These are phyloP conservation scores for Colletotrichum horii DNA, from an alignment of 2,329 filamentous ascomycete genomes.

Conservation along the genomic window DNA sequence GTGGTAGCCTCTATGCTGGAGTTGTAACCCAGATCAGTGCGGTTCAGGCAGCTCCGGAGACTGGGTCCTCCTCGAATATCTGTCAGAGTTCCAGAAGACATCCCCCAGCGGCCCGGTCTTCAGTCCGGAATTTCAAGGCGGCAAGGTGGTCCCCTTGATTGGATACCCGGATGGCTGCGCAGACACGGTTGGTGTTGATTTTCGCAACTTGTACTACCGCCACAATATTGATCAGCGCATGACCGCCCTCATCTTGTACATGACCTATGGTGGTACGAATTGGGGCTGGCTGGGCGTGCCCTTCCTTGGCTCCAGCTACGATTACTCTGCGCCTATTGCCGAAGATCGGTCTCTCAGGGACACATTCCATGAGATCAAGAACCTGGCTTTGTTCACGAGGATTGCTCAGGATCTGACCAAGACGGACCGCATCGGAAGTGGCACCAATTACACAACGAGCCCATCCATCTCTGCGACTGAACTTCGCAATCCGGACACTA, in stretches of 20 bases:
- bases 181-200: not conserved
- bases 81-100: slow-evolving; percentile 27
- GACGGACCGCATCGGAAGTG: not conserved
- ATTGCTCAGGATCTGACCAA: not conserved
- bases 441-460: not conserved
- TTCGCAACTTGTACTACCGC: not conserved
- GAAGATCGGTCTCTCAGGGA: not conserved
- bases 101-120: not conserved
- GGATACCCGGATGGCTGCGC: not conserved
- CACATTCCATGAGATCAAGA: not conserved
- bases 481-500: not conserved
- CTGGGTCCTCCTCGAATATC: slow-evolving; percentile 31
- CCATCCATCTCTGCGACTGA: not conserved
- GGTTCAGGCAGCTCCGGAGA: not conserved
- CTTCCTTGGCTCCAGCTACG: not conserved
- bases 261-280: not conserved
- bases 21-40: not conserved
- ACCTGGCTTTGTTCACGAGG: not conserved
- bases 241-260: not conserved
- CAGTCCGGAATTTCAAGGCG: not conserved
- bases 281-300: not conserved
- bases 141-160: not conserved
- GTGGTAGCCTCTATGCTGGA: not conserved
- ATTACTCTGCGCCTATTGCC: not conserved
- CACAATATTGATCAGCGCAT: not conserved